Base-by-base conservation (phyloP, 169 alveolate genomes). In the Cryptosporidium baileyi region DNA sequence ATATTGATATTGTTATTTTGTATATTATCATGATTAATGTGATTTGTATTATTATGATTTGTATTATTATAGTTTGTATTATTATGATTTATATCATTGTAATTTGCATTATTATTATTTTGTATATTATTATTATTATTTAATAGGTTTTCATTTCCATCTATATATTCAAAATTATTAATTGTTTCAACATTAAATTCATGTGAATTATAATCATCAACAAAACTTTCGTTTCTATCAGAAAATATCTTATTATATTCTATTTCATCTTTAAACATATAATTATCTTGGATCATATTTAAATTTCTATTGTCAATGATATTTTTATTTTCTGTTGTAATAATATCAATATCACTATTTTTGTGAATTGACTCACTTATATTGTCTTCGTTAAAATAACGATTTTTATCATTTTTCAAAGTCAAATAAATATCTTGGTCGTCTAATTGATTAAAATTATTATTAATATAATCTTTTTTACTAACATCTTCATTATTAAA, bases 301-400 rank as follows among this genome's bases (percentile, higher is more conserved):
- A 81, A 81, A 11, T 88, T 88, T 85, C 62, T 88, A 30, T 74
- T 74, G 28, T 85, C 89, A 44, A 80, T 80, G 34, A 85, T 65
- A 22, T 60, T 80, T 60, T 85, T 85, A 49, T 85, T 74, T 19
- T 67, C 79, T 51, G 74, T 36, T 40, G 67, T 81, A 34, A 81
- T 38, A 26, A 82, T 81, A 38, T 81, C 80, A 15, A 65, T 63
- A 60, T 85, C 63, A 22, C 62, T 81, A 60, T 60, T 80, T 28
- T 51, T 61, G 36, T 63, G 82, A 36, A 81, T 65, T 24, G 6
- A 61, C 26, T 85, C 67, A 63, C 57, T 67, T 24, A 65, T 60
- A 60, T 63, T 63, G 6, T 82, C 90, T 44, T 52, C 85, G 44
- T 61, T 82, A 30, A 60, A 59, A 52, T 74, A 59, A 26, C 65